Percentiles rank a stretch among this genome's conserved stretches.
These are phyloP conservation scores for Taphrina wiesneri DNA, from an alignment of 1,139 yeast genomes.

Conservation along the genomic window DNA sequence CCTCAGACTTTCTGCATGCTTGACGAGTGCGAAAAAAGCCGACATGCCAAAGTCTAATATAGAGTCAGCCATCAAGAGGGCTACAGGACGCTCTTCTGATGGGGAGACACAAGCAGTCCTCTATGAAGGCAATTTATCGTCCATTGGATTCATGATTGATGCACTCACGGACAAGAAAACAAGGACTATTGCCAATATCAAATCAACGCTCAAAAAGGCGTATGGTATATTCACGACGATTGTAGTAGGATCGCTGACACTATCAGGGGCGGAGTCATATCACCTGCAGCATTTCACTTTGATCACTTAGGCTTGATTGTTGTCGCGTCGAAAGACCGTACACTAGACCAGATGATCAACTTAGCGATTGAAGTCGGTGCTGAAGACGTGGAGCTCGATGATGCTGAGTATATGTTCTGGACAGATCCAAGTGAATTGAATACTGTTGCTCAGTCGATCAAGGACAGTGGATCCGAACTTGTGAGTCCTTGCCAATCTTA, in stretches of 20 bases:
- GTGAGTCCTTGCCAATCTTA: conserved; percentile 71
- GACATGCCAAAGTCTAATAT: conserved; percentile 82
- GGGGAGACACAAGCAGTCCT: conserved; percentile 53
- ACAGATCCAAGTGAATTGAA: conserved; percentile 68
- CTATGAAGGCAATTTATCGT: conserved; percentile 85
- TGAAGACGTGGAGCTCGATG: conserved; percentile 61
- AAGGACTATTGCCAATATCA: conserved; percentile 72
- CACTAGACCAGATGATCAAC: conserved; percentile 67
- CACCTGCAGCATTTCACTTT: conserved; percentile 78
- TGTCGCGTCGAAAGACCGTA: conserved; percentile 10
- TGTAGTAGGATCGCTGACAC: not conserved
- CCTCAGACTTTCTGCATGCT: conserved; percentile 67
- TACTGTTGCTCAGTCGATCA: conserved; percentile 60
- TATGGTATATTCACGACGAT: conserved; percentile 38
- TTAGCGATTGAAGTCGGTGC: conserved; percentile 77
- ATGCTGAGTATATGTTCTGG: conserved; percentile 48
- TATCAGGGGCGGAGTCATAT: conserved; percentile 55
- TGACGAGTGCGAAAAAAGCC: conserved; percentile 74
- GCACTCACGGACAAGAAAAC: conserved; percentile 87
- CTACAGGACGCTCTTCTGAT: conserved; percentile 53
- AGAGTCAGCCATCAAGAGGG: conserved; percentile 83
- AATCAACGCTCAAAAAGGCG: conserved; percentile 71
- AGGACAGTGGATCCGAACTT: conserved; percentile 58
- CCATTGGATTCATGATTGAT: conserved; percentile 79
- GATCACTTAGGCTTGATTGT: conserved; percentile 65